Conservation (phyloP, 2,329 filamentous ascomycete genomes). For the Botrytis porri region DNA sequence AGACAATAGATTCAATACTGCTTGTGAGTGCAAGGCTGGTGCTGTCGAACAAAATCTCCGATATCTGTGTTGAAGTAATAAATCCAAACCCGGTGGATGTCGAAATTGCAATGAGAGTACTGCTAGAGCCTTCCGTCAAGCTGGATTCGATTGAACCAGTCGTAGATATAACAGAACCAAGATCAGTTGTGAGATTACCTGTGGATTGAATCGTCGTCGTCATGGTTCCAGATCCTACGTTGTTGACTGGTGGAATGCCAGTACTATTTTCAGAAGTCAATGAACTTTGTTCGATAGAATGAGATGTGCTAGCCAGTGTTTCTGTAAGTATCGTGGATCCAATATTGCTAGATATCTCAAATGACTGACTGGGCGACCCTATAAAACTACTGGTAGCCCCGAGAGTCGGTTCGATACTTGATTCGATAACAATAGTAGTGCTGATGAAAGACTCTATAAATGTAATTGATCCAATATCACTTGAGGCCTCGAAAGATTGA, state of each 20-base stretch:
- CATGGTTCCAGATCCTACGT: neutral
- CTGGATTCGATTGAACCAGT: neutral
- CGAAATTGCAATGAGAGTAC: neutral
- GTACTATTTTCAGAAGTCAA: neutral
- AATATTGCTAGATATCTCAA: neutral
- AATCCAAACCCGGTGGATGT: neutral
- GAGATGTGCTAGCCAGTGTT: neutral
- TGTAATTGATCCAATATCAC: neutral
- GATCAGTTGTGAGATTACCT: neutral
- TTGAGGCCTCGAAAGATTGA: neutral
- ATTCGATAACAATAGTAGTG: neutral
- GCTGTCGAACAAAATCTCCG: neutral
- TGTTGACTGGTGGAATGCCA: neutral
- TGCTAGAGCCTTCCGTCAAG: neutral
- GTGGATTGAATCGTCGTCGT: neutral
- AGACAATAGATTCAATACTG: neutral
- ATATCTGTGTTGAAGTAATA: neutral
- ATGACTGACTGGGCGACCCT: neutral
- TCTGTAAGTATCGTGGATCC: neutral
- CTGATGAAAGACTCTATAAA: neutral
- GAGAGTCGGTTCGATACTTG: neutral
- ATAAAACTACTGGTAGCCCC: neutral
- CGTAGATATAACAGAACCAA: neutral
- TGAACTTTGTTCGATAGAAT: neutral
- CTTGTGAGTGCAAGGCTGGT: neutral